A percentile compares a stretch with the other conserved stretches of the same genome.
These are phyloP conservation scores for Solanum piurae DNA, from an alignment of 257 asterid species.

Conservation along the genomic window DNA sequence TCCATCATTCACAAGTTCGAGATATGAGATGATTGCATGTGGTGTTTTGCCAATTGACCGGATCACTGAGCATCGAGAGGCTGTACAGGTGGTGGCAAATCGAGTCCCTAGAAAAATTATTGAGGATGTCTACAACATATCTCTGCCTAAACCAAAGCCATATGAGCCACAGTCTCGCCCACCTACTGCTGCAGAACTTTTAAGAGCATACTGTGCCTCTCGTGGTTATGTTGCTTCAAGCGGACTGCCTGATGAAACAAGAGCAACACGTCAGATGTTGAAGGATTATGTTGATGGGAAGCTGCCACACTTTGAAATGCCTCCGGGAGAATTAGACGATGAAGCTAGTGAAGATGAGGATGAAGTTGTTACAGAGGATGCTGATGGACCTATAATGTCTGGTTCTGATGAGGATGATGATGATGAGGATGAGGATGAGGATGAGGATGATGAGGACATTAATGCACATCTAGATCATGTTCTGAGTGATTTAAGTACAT, in stretches of 20 bases:
- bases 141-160: slow-evolving; percentile 78
- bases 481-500: slow-evolving; percentile 54
- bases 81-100: slow-evolving; percentile 85
- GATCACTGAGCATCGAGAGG: slow-evolving; percentile 84
- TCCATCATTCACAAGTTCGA: slow-evolving; percentile 96
- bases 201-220: slow-evolving; percentile 76
- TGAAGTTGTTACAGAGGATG: slow-evolving; percentile 4
- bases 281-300: slow-evolving; percentile 96
- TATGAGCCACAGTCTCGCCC: slow-evolving; percentile 67
- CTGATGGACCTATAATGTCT: slow-evolving; percentile 10
- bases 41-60: slow-evolving; percentile 93
- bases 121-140: slow-evolving; percentile 61
- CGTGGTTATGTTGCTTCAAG: slow-evolving; percentile 89
- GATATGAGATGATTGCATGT: slow-evolving; percentile 92
- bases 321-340: slow-evolving; percentile 42
- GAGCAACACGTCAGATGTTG: slow-evolving; percentile 76
- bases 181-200: slow-evolving; percentile 63
- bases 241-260: slow-evolving; percentile 92
- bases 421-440: neutral
- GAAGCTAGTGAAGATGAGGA: slow-evolving; percentile 15
- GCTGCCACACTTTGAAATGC: slow-evolving; percentile 70
- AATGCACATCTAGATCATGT: slow-evolving; percentile 37
- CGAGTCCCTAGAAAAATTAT: slow-evolving; percentile 63
- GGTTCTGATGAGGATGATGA: slow-evolving; percentile 27
- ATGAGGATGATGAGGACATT: slow-evolving; percentile 19